Evolutionary conservation across 2,329 filamentous ascomycete species (phyloP).

Genomic region (Venturiaceae sp.): DNA sequence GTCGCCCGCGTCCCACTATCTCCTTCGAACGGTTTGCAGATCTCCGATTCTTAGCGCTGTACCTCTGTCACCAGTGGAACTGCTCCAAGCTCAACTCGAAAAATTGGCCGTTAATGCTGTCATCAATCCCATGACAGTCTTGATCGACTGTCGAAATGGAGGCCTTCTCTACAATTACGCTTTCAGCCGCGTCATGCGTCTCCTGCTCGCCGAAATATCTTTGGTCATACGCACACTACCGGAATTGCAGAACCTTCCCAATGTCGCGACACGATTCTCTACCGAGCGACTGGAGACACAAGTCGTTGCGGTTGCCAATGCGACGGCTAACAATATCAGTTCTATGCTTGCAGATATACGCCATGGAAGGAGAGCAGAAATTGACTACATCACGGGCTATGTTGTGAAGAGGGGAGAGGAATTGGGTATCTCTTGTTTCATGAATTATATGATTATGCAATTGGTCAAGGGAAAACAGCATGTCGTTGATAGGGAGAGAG

Average conservation of each 20-base stretch:
- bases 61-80: slow-evolving; percentile 47
- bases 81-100: slow-evolving; percentile 68
- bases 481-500: slow-evolving; percentile 30
- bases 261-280: slow-evolving; percentile 49
- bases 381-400: slow-evolving; percentile 84
- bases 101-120: slow-evolving; percentile 66
- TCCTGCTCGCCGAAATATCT: slow-evolving; percentile 65
- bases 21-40: slow-evolving; percentile 40
- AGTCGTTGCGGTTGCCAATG: slow-evolving; percentile 43
- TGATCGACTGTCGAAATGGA: slow-evolving; percentile 69
- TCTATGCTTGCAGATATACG: slow-evolving; percentile 60
- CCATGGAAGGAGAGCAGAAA: slow-evolving; percentile 56
- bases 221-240: slow-evolving; percentile 64
- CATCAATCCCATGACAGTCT: slow-evolving; percentile 70
- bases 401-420: slow-evolving; percentile 64
- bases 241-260: slow-evolving; percentile 56
- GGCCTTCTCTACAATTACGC: slow-evolving; percentile 58
- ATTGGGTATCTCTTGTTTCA: slow-evolving; percentile 59
- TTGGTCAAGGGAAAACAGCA: slow-evolving; percentile 62
- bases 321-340: slow-evolving; percentile 48
- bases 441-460: slow-evolving; percentile 64
- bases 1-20: slow-evolving; percentile 11
- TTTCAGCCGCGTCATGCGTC: slow-evolving; percentile 55
- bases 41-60: slow-evolving; percentile 53
- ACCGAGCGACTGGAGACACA: slow-evolving; percentile 52